Evolutionary conservation across 352 stramenopile genomes (phyloP).

Genomic region (Globisporangium solare): DNA sequence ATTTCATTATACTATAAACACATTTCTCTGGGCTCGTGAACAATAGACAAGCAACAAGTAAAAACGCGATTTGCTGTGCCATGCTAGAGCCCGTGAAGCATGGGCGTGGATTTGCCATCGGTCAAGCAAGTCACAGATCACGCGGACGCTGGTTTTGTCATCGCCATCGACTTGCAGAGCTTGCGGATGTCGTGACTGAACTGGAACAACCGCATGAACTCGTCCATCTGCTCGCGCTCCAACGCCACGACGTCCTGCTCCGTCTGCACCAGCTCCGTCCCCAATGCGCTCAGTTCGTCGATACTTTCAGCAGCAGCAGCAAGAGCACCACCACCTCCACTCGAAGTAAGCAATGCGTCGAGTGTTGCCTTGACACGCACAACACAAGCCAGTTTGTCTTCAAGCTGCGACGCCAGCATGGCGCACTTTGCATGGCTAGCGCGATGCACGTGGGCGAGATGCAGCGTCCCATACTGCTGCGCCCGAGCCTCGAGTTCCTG

Average conservation of each 20-base stretch:
- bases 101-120: conserved; percentile 25
- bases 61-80: too few species aligned
- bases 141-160: neutral
- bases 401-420: conserved; percentile 29
- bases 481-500: neutral
- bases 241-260: conserved; percentile 18
- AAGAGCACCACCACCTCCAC: too few species aligned
- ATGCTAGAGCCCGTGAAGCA: too few species aligned
- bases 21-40: too few species aligned
- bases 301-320: too few species aligned
- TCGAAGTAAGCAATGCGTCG: neutral
- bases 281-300: too few species aligned
- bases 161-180: conserved; percentile 7
- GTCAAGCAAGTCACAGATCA: conserved; percentile 31
- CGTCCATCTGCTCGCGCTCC: conserved; percentile 15
- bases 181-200: conserved; percentile 20
- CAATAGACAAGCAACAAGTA: too few species aligned
- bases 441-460: conserved; percentile 37
- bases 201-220: conserved; percentile 26
- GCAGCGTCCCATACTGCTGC: conserved; percentile 3
- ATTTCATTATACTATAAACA: too few species aligned
- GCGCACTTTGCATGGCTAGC: conserved; percentile 43
- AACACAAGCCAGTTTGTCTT: conserved; percentile 13
- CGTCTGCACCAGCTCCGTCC: conserved; percentile 17
- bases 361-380: too few species aligned